phyloP scores from a whole-genome alignment of 2,329 filamentous ascomycete species.

The Beauveria australis region DNA sequence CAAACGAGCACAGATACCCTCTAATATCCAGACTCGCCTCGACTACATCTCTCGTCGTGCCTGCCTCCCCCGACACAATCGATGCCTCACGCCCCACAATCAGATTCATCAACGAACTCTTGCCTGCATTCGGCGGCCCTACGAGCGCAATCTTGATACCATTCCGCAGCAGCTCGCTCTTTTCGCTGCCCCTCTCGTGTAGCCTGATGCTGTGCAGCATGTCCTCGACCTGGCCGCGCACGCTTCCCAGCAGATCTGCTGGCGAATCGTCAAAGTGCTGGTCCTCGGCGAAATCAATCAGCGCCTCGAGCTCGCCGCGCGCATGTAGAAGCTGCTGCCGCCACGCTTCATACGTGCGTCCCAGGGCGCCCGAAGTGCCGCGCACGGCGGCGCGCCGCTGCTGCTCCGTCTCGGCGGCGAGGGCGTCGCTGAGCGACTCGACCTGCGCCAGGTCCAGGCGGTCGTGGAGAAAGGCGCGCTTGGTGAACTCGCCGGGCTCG shows the following conservation, averaged over 20 bases:
- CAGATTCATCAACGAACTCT: constrained; percentile 86
- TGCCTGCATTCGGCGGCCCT: constrained; percentile 88
- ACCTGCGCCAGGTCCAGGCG: constrained; percentile 81
- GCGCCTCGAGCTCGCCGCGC: constrained; percentile 82
- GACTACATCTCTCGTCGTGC: constrained; percentile 88
- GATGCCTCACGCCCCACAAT: constrained; percentile 88
- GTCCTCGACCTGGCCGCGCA: constrained; percentile 53
- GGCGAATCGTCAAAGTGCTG: constrained; percentile 93
- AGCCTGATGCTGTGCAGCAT: constrained; percentile 56
- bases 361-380: constrained; percentile 62
- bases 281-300: constrained; percentile 96
- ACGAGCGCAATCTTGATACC: constrained; percentile 82
- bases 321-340: constrained; percentile 67
- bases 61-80: constrained; percentile 87
- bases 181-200: constrained; percentile 69
- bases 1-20: constrained; percentile 87
- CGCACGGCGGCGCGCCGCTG: constrained; percentile 81
- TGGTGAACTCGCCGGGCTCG: constrained; percentile 92
- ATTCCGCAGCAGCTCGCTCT: constrained; percentile 73
- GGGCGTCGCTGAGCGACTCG: constrained; percentile 54
- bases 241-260: constrained; percentile 58
- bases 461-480: constrained; percentile 80
- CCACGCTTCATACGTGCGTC: constrained; percentile 76
- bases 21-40: constrained; percentile 84
- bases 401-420: constrained; percentile 76